phyloP scores from a whole-genome alignment of 2,329 filamentous ascomycete species.

The Ustulina deusta region DNA sequence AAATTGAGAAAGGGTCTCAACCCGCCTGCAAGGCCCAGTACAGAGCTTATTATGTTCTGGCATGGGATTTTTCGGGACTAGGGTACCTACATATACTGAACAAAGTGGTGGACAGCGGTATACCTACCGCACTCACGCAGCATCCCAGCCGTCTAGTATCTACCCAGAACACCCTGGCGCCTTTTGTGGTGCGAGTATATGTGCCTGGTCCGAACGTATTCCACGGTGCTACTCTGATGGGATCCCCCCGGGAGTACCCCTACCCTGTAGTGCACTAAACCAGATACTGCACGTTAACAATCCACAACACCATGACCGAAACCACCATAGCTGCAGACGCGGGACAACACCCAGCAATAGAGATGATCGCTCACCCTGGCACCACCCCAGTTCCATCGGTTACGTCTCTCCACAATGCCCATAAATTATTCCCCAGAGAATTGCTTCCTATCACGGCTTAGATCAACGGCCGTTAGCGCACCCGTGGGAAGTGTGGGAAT shows the following conservation, averaged over 20 bases:
- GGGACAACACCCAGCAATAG: slow-evolving; percentile 39
- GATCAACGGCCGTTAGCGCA: slow-evolving; percentile 25
- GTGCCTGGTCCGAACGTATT: slow-evolving; percentile 24
- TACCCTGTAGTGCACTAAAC: slow-evolving; percentile 26
- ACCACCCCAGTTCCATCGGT: slow-evolving; percentile 37
- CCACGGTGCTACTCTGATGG: slow-evolving; percentile 22
- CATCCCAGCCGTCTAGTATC: slow-evolving; percentile 13
- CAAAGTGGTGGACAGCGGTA: slow-evolving; percentile 18
- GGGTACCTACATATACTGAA: slow-evolving; percentile 30
- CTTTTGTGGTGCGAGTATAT: slow-evolving; percentile 23
- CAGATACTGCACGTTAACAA: slow-evolving; percentile 28
- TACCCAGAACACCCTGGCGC: slow-evolving; percentile 14
- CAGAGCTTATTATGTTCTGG: slow-evolving; percentile 49
- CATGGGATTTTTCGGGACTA: slow-evolving; percentile 40
- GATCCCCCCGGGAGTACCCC: slow-evolving; percentile 20
- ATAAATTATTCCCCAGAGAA: slow-evolving; percentile 40
- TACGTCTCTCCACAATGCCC: slow-evolving; percentile 33
- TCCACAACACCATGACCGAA: slow-evolving; percentile 31
- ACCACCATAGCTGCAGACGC: slow-evolving; percentile 43
- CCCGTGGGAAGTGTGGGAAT: slow-evolving; percentile 24
- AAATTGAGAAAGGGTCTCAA: slow-evolving; percentile 42
- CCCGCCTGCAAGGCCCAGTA: slow-evolving; percentile 48
- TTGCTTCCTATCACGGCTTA: slow-evolving; percentile 40
- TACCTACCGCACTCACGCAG: neutral
- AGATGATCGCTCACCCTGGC: slow-evolving; percentile 47